phyloP scores from a whole-genome alignment of 331 rosid species.

The Dryas integrifolia region DNA sequence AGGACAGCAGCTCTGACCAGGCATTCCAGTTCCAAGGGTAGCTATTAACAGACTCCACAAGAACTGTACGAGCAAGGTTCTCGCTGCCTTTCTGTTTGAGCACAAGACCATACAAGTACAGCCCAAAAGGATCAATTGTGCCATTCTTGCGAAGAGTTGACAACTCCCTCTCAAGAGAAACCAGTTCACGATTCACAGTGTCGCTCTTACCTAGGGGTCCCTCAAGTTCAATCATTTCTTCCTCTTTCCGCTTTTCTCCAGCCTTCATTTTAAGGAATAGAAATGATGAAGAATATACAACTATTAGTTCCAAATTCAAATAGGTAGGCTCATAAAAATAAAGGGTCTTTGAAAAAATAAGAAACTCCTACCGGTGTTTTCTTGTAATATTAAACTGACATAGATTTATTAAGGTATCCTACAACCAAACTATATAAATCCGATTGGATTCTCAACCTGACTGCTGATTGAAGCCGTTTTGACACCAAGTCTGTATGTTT shows the following conservation, averaged over 20 bases:
- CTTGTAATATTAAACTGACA: background rate
- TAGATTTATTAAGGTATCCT: background rate
- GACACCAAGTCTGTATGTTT: background rate
- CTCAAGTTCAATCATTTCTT: constrained; percentile 91
- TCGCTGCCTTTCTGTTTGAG: constrained; percentile 84
- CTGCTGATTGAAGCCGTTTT: too few species aligned
- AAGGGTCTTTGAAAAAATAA: background rate
- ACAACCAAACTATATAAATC: background rate
- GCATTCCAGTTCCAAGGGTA: constrained; percentile 99
- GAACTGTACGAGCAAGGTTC: constrained; percentile 67
- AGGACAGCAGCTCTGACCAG: constrained; percentile 80
- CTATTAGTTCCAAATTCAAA: background rate
- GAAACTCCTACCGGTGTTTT: background rate
- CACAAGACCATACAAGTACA: constrained; percentile 78
- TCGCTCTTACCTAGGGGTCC: constrained; percentile 87
- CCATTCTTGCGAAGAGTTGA: constrained; percentile 72
- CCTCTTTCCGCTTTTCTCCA: constrained; percentile 93
- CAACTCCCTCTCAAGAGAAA: constrained; percentile 75
- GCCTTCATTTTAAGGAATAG: constrained; percentile 50
- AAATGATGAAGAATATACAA: constrained; percentile 6
- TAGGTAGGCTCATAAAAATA: background rate
- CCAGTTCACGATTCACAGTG: constrained; percentile 60
- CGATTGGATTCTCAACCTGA: background rate
- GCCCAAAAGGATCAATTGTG: constrained; percentile 67
- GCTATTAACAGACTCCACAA: constrained; percentile 80